Base-by-base conservation (phyloP, 2,329 filamentous ascomycete genomes). In the Magnaporthiopsis poae region DNA sequence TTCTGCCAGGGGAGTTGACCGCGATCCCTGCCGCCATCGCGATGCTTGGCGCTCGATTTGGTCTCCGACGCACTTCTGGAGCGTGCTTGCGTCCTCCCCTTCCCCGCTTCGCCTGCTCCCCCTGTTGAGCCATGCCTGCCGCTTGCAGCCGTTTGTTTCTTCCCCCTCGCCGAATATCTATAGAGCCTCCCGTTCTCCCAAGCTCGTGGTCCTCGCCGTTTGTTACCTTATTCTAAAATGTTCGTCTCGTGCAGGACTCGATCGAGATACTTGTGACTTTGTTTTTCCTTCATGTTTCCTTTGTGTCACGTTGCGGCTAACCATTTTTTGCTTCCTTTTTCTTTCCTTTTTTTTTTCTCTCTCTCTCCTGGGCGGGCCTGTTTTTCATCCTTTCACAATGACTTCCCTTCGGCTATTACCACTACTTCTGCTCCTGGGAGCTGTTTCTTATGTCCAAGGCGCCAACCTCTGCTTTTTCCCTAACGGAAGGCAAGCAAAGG, bases 401-500 rank as follows among this genome's bases (percentile, higher is more conserved):
- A 25, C n/a, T 21, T 56, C 46, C 27, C 15, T 29, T 31, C 63
- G 63, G 63, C 21, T 56, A 25, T 33, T 65, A 60, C 52, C n/a
- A 56, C 46, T 56, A 11, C 18, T 65, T n/a, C 21, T 46, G n/a
- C 64, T 65, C 25, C 64, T 65, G 64, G 64, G 64, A 39, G 52
- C 25, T 13, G 63, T 39, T n/a, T 56, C 56, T 29, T 21, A 25
- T 15, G 46, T 63, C 31, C 25, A 68, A 39, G 29, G 52, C 62
- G 56, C 29, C 31, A 65, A 46, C 60, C 27, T 74, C 13, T 70
- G 68, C 29, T 67, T 70, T 12, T 66, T 62, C n/a, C 66, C 62
- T 46, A 52, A 46, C 61, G 65, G 65, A 7, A 27, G 21, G 18
- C 69, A 70, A 29, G 69, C 61, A 33, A 71, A 81, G 68, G 67